Evolutionary conservation across 2,329 filamentous ascomycete genomes (phyloP).

Genomic region (Neurospora sp.): DNA sequence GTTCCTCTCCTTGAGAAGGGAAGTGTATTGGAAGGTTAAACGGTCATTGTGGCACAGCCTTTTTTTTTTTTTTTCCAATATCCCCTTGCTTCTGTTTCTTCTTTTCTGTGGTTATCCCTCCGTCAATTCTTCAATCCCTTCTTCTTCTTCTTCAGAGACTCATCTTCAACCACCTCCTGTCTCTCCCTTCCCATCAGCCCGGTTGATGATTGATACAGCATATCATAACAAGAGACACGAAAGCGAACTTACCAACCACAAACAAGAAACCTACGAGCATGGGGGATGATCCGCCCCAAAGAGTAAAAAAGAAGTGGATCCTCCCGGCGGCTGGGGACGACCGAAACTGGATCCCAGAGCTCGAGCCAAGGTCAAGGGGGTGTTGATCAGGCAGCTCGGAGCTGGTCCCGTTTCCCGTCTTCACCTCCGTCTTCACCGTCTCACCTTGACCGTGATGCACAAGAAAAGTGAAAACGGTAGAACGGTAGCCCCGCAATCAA

Average conservation of each 20-base stretch:
- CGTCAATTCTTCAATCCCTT: not conserved
- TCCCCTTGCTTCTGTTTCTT: not conserved
- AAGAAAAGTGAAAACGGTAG: not conserved
- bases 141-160: not conserved
- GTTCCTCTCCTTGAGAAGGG: not conserved
- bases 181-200: not conserved
- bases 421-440: not conserved
- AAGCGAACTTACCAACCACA: not conserved
- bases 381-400: not conserved
- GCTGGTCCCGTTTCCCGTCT: not conserved
- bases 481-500: not conserved
- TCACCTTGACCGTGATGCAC: not conserved
- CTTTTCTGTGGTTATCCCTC: not conserved
- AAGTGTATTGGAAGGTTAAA: not conserved
- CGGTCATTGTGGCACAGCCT: not conserved
- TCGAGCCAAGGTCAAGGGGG: not conserved
- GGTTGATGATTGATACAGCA: not conserved
- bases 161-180: not conserved
- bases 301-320: not conserved
- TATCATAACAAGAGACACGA: not conserved
- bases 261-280: not conserved
- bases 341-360: not conserved
- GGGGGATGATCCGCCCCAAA: not conserved
- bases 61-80: not conserved
- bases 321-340: not conserved